These are phyloP conservation scores for Chloris gayana DNA, from an alignment of 176 grass and related monocot species.

Conservation along the genomic window DNA sequence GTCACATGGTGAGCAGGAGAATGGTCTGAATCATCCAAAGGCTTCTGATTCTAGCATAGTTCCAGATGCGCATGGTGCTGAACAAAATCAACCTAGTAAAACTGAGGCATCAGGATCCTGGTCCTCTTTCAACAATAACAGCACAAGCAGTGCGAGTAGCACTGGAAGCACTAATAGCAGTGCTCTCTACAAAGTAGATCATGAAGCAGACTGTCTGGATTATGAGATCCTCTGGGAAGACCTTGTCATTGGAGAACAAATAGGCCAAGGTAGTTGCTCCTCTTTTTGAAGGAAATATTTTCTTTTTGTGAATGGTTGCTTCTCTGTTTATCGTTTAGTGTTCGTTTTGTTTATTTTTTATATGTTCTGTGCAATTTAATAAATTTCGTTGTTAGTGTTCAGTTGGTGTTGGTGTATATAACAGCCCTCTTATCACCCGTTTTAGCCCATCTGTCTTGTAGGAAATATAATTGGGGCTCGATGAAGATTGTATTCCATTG, in stretches of 20 bases:
- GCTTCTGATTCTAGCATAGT: conserved; percentile 52
- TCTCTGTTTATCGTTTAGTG: not conserved
- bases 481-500: too few relatives aligned
- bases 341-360: not conserved
- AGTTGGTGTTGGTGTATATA: conserved; percentile 4
- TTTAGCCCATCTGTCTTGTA: too few relatives aligned
- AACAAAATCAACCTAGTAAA: conserved; percentile 58
- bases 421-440: not conserved
- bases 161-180: conserved; percentile 79
- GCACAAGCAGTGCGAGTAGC: conserved; percentile 94
- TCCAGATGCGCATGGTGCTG: conserved; percentile 50
- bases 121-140: conserved; percentile 95
- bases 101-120: conserved; percentile 77
- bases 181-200: conserved; percentile 85
- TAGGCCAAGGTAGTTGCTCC: conserved; percentile 86
- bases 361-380: not conserved
- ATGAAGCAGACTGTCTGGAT: conserved; percentile 91
- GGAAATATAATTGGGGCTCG: too few relatives aligned
- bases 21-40: conserved; percentile 51
- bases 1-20: conserved; percentile 74
- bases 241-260: conserved; percentile 87
- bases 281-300: not conserved
- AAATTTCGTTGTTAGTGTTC: not conserved
- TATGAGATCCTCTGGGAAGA: conserved; percentile 99
- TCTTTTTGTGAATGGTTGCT: conserved; percentile 26